phyloP scores from a whole-genome alignment of 306 rosid species.

The Inga laurina region DNA sequence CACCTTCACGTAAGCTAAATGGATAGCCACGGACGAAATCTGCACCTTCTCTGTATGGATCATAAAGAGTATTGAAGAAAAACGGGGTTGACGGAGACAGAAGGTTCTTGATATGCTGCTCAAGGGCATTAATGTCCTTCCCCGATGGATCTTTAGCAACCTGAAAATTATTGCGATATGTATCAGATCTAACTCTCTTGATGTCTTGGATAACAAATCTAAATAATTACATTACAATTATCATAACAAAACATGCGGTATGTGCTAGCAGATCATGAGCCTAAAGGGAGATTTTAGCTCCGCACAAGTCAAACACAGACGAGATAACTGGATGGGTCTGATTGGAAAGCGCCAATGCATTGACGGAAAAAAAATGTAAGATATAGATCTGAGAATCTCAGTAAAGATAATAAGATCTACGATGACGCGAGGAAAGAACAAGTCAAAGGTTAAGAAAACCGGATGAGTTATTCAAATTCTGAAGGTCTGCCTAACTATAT shows the following conservation, averaged over 20 bases:
- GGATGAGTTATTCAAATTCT: neutral
- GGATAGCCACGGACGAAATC: constrained; percentile 89
- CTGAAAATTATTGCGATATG: constrained; percentile 36
- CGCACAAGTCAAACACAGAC: neutral
- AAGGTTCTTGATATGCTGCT: constrained; percentile 77
- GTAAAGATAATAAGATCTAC: neutral
- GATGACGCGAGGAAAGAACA: neutral
- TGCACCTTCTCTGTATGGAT: constrained; percentile 70
- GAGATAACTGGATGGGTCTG: neutral
- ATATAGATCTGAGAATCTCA: neutral
- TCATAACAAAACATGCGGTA: neutral
- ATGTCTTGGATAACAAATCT: neutral
- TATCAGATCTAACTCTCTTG: neutral
- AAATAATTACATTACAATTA: neutral
- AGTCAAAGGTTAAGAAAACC: neutral
- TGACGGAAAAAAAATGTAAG: neutral
- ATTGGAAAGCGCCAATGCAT: neutral
- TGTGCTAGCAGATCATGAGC: neutral
- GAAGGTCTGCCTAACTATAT: neutral
- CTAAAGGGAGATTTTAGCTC: neutral
- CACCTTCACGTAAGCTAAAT: constrained; percentile 68
- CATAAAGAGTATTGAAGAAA: constrained; percentile 79
- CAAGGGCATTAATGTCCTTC: constrained; percentile 68
- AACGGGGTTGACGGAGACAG: constrained; percentile 66
- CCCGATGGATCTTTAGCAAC: constrained; percentile 83